Conservation (phyloP, 345 rosid species). For the Brassica rapa region DNA sequence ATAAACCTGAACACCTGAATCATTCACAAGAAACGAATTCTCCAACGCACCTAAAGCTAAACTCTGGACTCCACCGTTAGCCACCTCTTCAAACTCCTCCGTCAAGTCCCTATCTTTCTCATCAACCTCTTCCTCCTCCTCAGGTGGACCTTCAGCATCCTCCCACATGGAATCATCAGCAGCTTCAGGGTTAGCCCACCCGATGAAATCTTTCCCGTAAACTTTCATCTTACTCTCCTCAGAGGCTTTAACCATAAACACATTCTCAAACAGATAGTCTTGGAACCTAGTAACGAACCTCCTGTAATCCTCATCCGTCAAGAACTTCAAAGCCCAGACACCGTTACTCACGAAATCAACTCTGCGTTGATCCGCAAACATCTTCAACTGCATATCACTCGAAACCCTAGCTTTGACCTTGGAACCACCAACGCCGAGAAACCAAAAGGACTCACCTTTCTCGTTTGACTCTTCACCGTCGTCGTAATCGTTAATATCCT, state of each 20-base stretch:
- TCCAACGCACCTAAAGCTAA: constrained; percentile 85
- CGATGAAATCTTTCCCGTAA: constrained; percentile 85
- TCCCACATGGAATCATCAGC: constrained; percentile 98
- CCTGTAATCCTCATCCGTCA: constrained; percentile 64
- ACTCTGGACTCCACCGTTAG: constrained; percentile 92
- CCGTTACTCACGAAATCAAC: constrained; percentile 74
- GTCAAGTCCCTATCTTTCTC: constrained; percentile 49
- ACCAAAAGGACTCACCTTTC: constrained; percentile 55
- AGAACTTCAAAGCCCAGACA: constrained; percentile 92
- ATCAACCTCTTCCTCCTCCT: constrained; percentile 33
- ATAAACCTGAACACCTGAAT: constrained; percentile 82
- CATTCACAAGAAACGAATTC: constrained; percentile 88
- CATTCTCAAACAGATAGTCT: constrained; percentile 83
- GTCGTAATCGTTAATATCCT: constrained; percentile 43
- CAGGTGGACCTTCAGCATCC: constrained; percentile 63
- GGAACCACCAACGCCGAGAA: constrained; percentile 67
- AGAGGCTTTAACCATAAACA: constrained; percentile 59
- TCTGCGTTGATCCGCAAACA: constrained; percentile 81
- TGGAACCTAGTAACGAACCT: constrained; percentile 67
- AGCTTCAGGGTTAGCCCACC: constrained; percentile 83
- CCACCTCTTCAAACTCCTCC: constrained; percentile 87
- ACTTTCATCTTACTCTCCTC: constrained; percentile 74
- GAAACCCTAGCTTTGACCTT: constrained; percentile 77
- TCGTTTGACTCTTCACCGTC: constrained; percentile 43
- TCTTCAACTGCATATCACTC: constrained; percentile 75